phyloP scores from a whole-genome alignment of 2,329 filamentous ascomycete species.

The Nemania serpens region DNA sequence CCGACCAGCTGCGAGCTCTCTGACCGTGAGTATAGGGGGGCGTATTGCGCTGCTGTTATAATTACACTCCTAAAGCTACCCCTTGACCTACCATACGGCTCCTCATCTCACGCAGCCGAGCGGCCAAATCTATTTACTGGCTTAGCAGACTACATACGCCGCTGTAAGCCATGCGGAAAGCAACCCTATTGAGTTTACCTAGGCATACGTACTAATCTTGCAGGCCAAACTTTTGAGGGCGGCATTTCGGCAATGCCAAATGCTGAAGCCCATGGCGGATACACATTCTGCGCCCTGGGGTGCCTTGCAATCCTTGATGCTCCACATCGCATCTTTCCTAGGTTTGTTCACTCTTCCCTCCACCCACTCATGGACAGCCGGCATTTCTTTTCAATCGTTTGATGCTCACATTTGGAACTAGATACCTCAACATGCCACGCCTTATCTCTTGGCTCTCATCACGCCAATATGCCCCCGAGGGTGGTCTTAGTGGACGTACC shows the following conservation, averaged over 20 bases:
- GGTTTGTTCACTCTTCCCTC: constrained; percentile 54
- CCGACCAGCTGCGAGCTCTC: constrained; percentile 24
- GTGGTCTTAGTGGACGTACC: constrained; percentile 89
- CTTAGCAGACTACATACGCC: constrained; percentile 77
- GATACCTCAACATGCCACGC: constrained; percentile 75
- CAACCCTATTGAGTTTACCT: constrained; percentile 13
- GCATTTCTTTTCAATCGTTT: constrained; percentile 40
- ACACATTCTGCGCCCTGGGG: constrained; percentile 91
- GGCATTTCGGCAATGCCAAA: constrained; percentile 86
- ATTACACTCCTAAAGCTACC: constrained; percentile 84
- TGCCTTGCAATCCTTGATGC: constrained; percentile 85
- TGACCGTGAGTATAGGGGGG: constrained; percentile 63
- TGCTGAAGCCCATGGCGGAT: constrained; percentile 93
- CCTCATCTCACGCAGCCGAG: constrained; percentile 67
- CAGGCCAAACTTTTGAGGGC: constrained; percentile 92
- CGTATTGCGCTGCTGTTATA: constrained; percentile 87
- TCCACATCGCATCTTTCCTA: constrained; percentile 74
- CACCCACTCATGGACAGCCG: constrained; percentile 43
- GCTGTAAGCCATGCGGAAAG: constrained; percentile 63
- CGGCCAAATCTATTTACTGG: constrained; percentile 70
- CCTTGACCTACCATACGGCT: constrained; percentile 73
- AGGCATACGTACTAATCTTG: constrained; percentile 33
- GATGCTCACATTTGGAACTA: constrained; percentile 44
- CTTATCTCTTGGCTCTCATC: constrained; percentile 88
- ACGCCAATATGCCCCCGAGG: constrained; percentile 87